phyloP scores from a whole-genome alignment of 169 alveolate species.

The Amoebophrya sp. region DNA sequence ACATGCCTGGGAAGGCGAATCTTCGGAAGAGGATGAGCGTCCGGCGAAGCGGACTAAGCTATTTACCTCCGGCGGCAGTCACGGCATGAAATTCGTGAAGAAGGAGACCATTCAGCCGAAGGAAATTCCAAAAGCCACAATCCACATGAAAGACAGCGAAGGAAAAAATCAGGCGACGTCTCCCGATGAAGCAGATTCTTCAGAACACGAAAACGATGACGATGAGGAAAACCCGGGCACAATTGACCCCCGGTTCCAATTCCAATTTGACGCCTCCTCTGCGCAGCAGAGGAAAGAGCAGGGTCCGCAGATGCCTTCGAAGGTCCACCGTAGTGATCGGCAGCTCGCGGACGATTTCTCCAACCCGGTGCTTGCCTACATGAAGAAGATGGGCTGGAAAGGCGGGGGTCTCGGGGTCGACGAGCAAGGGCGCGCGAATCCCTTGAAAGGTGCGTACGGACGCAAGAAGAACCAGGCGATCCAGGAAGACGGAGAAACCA shows the following conservation, averaged over 20 bases:
- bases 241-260: background rate
- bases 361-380: background rate
- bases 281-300: background rate
- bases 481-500: background rate
- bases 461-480: slow-evolving; percentile 13
- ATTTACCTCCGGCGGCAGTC: background rate
- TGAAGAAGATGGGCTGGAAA: background rate
- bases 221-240: background rate
- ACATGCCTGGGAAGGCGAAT: background rate
- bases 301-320: background rate
- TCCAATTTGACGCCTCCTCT: background rate
- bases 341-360: slow-evolving; percentile 17
- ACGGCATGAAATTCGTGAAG: background rate
- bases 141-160: background rate
- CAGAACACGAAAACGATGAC: background rate
- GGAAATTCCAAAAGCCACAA: background rate
- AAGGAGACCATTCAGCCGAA: background rate
- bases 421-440: background rate
- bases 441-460: background rate
- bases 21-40: background rate
- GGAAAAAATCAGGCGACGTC: too few relatives aligned
- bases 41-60: background rate
- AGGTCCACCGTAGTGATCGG: background rate
- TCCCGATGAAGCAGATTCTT: background rate
- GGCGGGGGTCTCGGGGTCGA: background rate